A percentile compares a stretch with the other conserved stretches of the same genome.
phyloP scores from a whole-genome alignment of 2,329 filamentous ascomycete species.

The Zymoseptoria crescenta region DNA sequence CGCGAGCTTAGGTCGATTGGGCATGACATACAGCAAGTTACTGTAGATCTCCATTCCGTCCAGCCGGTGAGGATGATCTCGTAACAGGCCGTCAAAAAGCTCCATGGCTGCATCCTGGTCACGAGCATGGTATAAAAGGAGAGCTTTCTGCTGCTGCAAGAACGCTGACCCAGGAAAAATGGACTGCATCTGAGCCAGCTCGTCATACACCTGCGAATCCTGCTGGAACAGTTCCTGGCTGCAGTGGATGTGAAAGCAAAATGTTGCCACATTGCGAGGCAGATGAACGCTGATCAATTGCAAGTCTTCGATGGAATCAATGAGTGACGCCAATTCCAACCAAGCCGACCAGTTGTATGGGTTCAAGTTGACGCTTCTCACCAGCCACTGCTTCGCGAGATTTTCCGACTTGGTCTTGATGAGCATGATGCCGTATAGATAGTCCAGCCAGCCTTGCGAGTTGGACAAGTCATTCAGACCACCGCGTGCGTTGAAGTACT shows the following conservation, averaged over 20 bases:
- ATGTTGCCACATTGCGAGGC: constrained; percentile 84
- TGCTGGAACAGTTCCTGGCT: constrained; percentile 89
- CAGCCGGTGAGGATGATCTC: constrained; percentile 60
- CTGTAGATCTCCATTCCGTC: constrained; percentile 94
- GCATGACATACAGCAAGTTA: constrained; percentile 93
- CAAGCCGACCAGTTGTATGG: constrained; percentile 97
- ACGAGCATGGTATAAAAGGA: constrained; percentile 86
- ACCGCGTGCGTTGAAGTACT: constrained; percentile 65
- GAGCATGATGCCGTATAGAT: constrained; percentile 82
- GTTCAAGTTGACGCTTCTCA: constrained; percentile 79
- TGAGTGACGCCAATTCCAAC: constrained; percentile 79
- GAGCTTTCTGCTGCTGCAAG: constrained; percentile 78
- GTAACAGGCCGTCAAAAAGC: constrained; percentile 49
- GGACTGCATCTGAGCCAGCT: constrained; percentile 65
- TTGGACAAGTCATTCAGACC: constrained; percentile 25
- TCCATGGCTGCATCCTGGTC: constrained; percentile 53
- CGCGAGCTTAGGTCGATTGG: constrained; percentile 76
- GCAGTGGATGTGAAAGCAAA: constrained; percentile 87
- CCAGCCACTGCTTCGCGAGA: constrained; percentile 75
- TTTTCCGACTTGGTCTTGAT: constrained; percentile 85
- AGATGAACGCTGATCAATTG: constrained; percentile 49
- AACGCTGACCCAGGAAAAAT: constrained; percentile 88
- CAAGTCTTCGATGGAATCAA: constrained; percentile 74
- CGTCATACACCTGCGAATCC: constrained; percentile 63
- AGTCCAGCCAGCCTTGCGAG: constrained; percentile 85